Evolutionary conservation across 345 rosid species (phyloP), one percentile per base, ranked within the genome.

Genomic region (Anacardium occidentale): DNA sequence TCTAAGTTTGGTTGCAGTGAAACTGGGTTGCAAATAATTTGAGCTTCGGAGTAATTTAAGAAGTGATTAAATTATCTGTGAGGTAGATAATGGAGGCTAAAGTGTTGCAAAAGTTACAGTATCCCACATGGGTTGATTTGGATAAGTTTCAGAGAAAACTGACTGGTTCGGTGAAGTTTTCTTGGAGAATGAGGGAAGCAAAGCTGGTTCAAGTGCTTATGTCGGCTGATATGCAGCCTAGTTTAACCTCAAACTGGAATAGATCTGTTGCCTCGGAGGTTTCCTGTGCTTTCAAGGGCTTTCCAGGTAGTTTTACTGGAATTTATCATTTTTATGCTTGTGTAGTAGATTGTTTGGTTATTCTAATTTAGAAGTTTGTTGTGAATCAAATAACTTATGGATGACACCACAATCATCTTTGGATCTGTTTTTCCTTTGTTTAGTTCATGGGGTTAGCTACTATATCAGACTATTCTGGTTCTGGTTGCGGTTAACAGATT

Each of bases 41-140:
- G 42, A 62, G 42, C 26, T 37, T 14, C 12, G 10, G 18, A 26
- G 26, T 3, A 15, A 56, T 40, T 69, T 58, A 11, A 37, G 24
- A 9, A 17, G 42, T 13, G 66, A 42, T 22, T 55, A 5, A 56
- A 24, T 69, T 25, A 21, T 67, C 17, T n/a, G 45, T 37, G 62
- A 53, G 48, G 14, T 1, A 37, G 48, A 66, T 40, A n/a, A 92
- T 92, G 96, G 94, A 92, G 75, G 89, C 87, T 17, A 80, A 75
- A 75, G 73, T 81, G 62, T 77, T 79, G 14, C 86, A 77, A 68
- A 80, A 82, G 71, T 52, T 84, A 61, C 91, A 85, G 10, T 75
- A 70, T 73, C 82, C 89, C 37, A 69, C 76, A 45, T 81, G 87
- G 88, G 52, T 80, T 57, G 82, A 74, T 74, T 75, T 73, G 24